Base-by-base conservation (phyloP, 257 asterid species). In the Perilla frutescens region DNA sequence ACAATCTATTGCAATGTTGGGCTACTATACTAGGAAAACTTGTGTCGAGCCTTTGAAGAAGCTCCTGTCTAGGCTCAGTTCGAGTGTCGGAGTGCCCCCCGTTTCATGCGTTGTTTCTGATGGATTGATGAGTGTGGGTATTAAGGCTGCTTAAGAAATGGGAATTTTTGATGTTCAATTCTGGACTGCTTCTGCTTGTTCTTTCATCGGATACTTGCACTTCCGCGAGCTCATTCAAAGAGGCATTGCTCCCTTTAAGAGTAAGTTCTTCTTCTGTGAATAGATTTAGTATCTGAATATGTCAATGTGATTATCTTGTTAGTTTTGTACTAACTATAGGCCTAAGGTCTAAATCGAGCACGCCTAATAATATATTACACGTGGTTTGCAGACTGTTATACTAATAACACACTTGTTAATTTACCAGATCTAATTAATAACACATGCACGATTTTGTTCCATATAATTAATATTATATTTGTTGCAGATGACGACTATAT, bases 401-500 rank as follows among this genome's bases (percentile, higher is more conserved):
- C 26, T n/a, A n/a, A 20, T 0, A 1, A 20, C 26, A 20, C 26
- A 20, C 26, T 20, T 20, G 26, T 20, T 20, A 20, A 20, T 20
- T 20, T 20, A 20, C 26, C 26, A 20, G 26, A 20, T 20, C 26
- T 20, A 20, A 20, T 20, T 20, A 20, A 20, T 20, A 20, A 20
- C 26, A 20, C 26, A 20, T 1, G 26, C 26, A 20, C 26, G 26
- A 20, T 20, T 20, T 20, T 20, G 26, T 20, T 20, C 1, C 26
- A 20, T 20, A 20, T 20, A 20, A 20, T 20, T 20, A 20, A 20
- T 20, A 20, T 20, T 20, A 20, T 34, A 34, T 4, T 31, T 37
- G 7, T 40, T 68, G 13, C 75, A 83, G 96, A 85, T 62, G 92
- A 84, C 0, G 76, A 69, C 71, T 87, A 71, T 70, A 79, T 76